Evolutionary conservation across 495 filamentous ascomycete species (phyloP).

Genomic region (Glonium stellatum): DNA sequence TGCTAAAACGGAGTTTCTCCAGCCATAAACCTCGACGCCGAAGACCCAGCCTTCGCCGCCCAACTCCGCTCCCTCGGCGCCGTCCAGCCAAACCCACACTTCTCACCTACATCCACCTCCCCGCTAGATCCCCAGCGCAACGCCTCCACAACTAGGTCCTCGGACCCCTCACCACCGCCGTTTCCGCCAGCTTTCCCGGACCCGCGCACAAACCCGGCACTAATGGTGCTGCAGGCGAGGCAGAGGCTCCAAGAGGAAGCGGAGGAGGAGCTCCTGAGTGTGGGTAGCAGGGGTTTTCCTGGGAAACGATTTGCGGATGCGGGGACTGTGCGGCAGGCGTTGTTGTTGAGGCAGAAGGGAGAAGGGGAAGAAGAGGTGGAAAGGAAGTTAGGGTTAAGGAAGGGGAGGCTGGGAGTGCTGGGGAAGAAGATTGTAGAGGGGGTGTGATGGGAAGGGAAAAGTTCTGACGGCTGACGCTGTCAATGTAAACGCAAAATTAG

Average conservation of each 20-base stretch:
- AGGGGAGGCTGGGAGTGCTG: conserved; percentile 50
- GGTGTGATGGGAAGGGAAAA: neutral
- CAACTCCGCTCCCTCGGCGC: conserved; percentile 58
- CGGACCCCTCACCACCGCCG: conserved; percentile 18
- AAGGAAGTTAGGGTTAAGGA: conserved; percentile 48
- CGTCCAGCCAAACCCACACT: conserved; percentile 53
- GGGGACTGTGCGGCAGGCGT: conserved; percentile 51
- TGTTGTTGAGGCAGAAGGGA: conserved; percentile 52
- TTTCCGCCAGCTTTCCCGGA: conserved; percentile 41
- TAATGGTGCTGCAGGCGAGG: conserved; percentile 49
- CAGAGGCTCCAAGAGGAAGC: conserved; percentile 52
- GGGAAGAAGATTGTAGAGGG: conserved; percentile 34
- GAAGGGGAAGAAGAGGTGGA: conserved; percentile 51
- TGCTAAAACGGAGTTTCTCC: neutral
- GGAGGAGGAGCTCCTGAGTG: conserved; percentile 46
- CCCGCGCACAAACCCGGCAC: conserved; percentile 48
- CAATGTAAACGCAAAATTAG: too few species aligned
- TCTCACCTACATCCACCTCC: conserved; percentile 51
- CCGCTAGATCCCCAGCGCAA: conserved; percentile 24
- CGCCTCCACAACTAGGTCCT: conserved; percentile 7
- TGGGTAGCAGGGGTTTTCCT: conserved; percentile 41
- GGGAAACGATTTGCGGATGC: conserved; percentile 58
- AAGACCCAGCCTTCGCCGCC: conserved; percentile 57
- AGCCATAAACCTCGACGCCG: conserved; percentile 62
- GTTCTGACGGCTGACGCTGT: too few species aligned